These are phyloP conservation scores for Eucalyptus shirleyi DNA, from an alignment of 345 rosid genomes.

Conservation along the genomic window DNA sequence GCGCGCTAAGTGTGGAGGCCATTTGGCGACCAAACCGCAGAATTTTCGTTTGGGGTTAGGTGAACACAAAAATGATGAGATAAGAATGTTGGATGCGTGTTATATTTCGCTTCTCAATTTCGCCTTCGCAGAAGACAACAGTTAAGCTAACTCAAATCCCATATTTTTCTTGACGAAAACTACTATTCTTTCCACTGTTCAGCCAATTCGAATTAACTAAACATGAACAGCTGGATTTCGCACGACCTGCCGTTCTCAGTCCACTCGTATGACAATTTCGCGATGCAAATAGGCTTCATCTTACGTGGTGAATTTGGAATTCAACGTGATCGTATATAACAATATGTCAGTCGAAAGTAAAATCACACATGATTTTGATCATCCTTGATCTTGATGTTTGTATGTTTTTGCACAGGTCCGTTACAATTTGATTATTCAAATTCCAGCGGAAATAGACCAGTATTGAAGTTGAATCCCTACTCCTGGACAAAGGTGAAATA, in stretches of 20 bases:
- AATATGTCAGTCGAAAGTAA: not conserved
- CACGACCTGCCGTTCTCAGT: not conserved
- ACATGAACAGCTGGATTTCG: not conserved
- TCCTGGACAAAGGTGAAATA: conserved; percentile 17
- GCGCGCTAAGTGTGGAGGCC: not conserved
- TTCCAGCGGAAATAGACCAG: not conserved
- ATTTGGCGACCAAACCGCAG: not conserved
- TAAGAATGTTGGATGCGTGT: not conserved
- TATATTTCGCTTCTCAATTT: not conserved
- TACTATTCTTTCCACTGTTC: not conserved
- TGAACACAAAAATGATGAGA: not conserved
- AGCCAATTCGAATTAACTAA: not conserved
- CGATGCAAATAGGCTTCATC: too few species aligned
- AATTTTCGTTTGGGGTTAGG: not conserved
- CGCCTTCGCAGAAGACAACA: not conserved
- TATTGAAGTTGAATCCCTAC: not conserved
- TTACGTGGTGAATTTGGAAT: too few species aligned
- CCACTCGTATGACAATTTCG: not conserved
- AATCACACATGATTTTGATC: not conserved
- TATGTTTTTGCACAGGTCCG: conserved; percentile 4
- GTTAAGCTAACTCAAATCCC: not conserved
- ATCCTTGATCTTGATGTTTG: not conserved
- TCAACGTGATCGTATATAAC: too few species aligned
- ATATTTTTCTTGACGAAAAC: not conserved
- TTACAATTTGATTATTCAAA: conserved; percentile 5